These are phyloP conservation scores for Solanum okadae DNA, from an alignment of 257 asterid genomes.

Conservation along the genomic window DNA sequence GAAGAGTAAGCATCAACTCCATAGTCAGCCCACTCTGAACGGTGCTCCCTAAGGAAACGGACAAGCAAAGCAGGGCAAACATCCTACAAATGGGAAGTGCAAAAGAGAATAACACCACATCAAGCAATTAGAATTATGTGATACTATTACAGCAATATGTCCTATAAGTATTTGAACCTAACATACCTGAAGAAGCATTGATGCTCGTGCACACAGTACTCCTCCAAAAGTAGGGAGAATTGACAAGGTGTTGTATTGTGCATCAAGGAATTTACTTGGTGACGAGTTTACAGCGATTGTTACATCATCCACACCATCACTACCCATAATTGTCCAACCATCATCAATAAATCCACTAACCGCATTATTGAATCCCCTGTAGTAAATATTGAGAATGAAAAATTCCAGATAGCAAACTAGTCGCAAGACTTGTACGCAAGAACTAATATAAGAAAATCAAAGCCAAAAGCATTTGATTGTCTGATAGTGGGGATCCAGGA, in stretches of 20 bases:
- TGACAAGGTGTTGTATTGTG: slow-evolving; percentile 52
- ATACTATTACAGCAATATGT: neutral
- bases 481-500: neutral
- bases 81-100: slow-evolving; percentile 25
- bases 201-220: slow-evolving; percentile 90
- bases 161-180: neutral
- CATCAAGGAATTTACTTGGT: slow-evolving; percentile 70
- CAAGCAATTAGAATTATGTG: neutral
- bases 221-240: slow-evolving; percentile 84
- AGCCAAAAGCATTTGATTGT: neutral
- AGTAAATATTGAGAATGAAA: neutral
- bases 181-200: slow-evolving; percentile 91
- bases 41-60: slow-evolving; percentile 83
- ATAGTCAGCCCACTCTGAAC: slow-evolving; percentile 90
- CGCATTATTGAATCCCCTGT: slow-evolving; percentile 92
- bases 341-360: slow-evolving; percentile 91
- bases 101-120: neutral
- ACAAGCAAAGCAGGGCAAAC: slow-evolving; percentile 83
- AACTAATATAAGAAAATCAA: neutral
- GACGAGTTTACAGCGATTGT: slow-evolving; percentile 72
- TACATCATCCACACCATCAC: slow-evolving; percentile 84
- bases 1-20: slow-evolving; percentile 77
- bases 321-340: slow-evolving; percentile 83
- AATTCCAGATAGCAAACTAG: neutral
- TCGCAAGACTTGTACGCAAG: neutral